Base-by-base conservation (phyloP, 805 yeast species). In the Millerago galiae region DNA sequence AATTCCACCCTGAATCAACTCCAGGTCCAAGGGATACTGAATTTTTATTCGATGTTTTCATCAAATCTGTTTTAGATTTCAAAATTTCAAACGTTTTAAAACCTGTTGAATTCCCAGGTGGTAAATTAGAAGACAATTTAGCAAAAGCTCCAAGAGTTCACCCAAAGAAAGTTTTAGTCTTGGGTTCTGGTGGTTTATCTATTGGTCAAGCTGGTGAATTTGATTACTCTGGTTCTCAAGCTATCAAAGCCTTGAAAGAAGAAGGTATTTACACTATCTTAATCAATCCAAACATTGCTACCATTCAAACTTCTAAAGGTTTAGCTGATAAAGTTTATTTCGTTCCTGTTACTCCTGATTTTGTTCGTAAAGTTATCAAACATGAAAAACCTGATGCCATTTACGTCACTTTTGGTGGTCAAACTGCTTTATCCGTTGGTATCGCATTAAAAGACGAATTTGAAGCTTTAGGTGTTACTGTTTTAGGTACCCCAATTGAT, bases 11-110 rank as follows among this genome's bases (percentile, higher is more conserved):
- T 21, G 99, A 93, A 73, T 87, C 97, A 18, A 88, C 96, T 38
- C 98, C 99, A 37, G 99, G 99, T 64, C 99, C 99, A 63, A 81
- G 96, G 64, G 99, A 93, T 65, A 93, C 99, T 40, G 99, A 93
- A 69, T 93, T 90, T 67, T 73, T 93, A 63, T 93, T 93, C 58
- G 99, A 93, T 60, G 89, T 86, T 27, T 93, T 93, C 68, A 83
- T 93, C 59, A 67, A 86, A 52, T 65, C 96, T 38, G 95, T 93
- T 40, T 43, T 53, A 35, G 86, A 82, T 37, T 74, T 67, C 69
- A 76, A 82, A 56, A 52, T 66, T 44, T 67, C 86, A 34, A 70
- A 69, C 51, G 58, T 65, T 31, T 72, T 77, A 60, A 81, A 80
- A 66, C 77, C 88, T 40, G 86, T 93, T 42, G 75, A 71, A 49